phyloP scores from a whole-genome alignment of 495 filamentous ascomycete species.

The Podospora pseudopauciseta region DNA sequence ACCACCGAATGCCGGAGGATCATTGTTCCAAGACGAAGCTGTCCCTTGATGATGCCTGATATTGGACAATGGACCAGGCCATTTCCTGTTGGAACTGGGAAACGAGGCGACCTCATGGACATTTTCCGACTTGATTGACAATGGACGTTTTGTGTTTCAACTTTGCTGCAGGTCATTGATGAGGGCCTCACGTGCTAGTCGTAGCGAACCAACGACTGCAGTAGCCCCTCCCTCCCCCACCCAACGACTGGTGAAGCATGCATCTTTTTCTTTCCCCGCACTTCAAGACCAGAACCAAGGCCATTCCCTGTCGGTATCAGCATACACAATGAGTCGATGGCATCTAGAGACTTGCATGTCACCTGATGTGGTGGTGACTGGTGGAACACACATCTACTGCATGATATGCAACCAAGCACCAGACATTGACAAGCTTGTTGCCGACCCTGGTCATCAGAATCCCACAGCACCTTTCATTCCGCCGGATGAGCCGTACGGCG shows the following conservation, averaged over 20 bases:
- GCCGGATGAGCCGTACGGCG: constrained; percentile 6
- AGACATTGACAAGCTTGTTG: not conserved
- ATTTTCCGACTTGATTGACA: not conserved
- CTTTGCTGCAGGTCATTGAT: not conserved
- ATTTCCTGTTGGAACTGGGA: not conserved
- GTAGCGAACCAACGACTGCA: not conserved
- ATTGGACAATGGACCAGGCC: not conserved
- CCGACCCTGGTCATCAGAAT: not conserved
- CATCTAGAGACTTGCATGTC: not conserved
- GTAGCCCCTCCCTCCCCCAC: not conserved
- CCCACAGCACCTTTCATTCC: not conserved
- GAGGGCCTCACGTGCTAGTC: not conserved
- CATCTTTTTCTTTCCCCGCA: not conserved
- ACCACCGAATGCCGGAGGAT: not conserved
- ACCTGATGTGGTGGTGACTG: not conserved
- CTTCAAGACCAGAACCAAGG: not conserved
- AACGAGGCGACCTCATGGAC: not conserved
- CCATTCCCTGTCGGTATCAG: not conserved
- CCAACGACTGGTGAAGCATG: not conserved
- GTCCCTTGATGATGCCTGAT: not conserved
- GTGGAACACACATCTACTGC: not conserved
- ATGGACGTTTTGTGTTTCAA: not conserved
- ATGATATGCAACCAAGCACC: constrained; percentile 1
- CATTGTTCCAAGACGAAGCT: not conserved
- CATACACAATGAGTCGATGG: not conserved